phyloP scores from a whole-genome alignment of 208 protist genomes.

The Wallacemonas rigidus region DNA sequence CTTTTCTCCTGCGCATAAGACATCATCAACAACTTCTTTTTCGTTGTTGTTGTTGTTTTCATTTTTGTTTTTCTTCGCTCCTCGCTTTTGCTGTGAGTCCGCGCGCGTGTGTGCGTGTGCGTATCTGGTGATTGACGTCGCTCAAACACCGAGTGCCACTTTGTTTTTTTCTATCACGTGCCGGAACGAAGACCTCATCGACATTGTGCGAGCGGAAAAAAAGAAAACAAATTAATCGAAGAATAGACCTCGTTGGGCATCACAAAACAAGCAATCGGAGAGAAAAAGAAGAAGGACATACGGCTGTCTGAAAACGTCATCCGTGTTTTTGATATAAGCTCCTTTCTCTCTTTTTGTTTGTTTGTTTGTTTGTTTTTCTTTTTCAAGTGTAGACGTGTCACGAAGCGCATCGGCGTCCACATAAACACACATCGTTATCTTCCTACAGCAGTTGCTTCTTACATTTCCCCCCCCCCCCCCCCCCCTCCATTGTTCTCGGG shows the following conservation, averaged over 20 bases:
- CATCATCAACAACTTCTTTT: too few relatives aligned
- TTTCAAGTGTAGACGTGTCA: too few relatives aligned
- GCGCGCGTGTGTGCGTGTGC: too few relatives aligned
- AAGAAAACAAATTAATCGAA: constrained; percentile 15
- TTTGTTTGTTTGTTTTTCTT: too few relatives aligned
- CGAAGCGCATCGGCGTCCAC: neutral
- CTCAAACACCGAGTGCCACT: too few relatives aligned
- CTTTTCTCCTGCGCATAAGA: too few relatives aligned
- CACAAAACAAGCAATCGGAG: neutral
- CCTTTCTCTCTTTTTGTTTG: too few relatives aligned
- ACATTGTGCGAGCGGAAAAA: neutral
- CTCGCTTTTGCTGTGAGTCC: constrained; percentile 21
- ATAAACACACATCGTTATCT: constrained; percentile 17
- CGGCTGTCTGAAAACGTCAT: too few relatives aligned
- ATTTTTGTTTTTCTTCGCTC: constrained; percentile 23
- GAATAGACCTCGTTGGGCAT: neutral
- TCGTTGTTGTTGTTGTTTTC: neutral
- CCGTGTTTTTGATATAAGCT: too few relatives aligned
- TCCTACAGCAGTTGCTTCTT: neutral
- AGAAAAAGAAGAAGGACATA: neutral
- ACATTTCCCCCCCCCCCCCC: neutral
- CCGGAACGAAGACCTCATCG: constrained; percentile 10
- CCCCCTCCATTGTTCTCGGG: constrained; percentile 6
- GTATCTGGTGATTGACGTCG: too few relatives aligned
- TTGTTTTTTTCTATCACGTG: neutral